Conservation (phyloP, 306 rosid species). For the Geum urbanum region DNA sequence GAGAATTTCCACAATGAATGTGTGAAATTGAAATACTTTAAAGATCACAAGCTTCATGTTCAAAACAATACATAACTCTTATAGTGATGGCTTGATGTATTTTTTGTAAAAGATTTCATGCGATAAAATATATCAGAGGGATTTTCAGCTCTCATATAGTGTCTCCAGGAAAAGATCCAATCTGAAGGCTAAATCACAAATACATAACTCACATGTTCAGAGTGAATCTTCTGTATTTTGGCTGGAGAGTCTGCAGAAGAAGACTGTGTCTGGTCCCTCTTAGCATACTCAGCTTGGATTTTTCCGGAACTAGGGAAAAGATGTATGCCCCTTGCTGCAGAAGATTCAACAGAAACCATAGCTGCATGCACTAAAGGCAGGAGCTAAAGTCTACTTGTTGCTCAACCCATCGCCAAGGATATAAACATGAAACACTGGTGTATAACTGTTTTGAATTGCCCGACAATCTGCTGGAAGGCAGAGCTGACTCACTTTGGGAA, state of each 20-base stretch:
- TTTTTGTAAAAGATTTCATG: not conserved
- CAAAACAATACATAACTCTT: not conserved
- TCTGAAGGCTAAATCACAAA: conserved; percentile 14
- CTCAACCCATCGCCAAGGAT: conserved; percentile 71
- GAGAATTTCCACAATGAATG: not conserved
- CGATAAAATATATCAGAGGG: too few species aligned
- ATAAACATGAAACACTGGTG: conserved; percentile 42
- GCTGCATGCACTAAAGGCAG: conserved; percentile 74
- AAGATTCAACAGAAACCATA: conserved; percentile 76
- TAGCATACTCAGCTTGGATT: conserved; percentile 34
- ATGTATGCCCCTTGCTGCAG: conserved; percentile 70
- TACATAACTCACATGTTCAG: conserved; percentile 42
- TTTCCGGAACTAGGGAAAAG: conserved; percentile 45
- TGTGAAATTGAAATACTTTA: not conserved
- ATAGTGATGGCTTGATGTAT: not conserved
- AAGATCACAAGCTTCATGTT: not conserved
- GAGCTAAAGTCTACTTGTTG: conserved; percentile 39
- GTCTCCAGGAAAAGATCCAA: conserved; percentile 17
- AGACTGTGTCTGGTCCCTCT: conserved; percentile 28
- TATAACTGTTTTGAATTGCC: conserved; percentile 13
- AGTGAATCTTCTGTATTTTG: conserved; percentile 58
- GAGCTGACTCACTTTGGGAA: conserved; percentile 24
- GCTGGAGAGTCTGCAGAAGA: conserved; percentile 38
- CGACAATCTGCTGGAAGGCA: conserved; percentile 10
- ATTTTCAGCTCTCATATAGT: not conserved